Conservation (phyloP, 2,329 filamentous ascomycete genomes). For the Fusarium sp. region DNA sequence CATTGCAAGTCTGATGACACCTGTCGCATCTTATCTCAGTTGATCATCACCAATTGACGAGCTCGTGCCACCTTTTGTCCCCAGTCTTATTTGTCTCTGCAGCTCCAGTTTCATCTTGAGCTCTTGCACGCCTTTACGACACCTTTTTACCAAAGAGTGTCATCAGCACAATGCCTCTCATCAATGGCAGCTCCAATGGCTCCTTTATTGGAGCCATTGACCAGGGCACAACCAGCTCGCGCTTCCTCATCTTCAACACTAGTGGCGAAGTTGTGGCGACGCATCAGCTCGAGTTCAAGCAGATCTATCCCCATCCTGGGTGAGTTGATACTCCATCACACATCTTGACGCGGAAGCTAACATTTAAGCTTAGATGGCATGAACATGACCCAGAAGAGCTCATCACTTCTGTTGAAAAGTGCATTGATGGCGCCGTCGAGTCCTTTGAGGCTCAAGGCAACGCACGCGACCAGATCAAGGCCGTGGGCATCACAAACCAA, state of each 20-base stretch:
- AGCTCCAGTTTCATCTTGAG: too few species aligned
- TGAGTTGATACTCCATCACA: slow-evolving; percentile 56
- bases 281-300: slow-evolving; percentile 83
- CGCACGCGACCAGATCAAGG: slow-evolving; percentile 77
- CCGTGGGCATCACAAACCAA: slow-evolving; percentile 87
- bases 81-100: slow-evolving; percentile 41
- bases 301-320: slow-evolving; percentile 83
- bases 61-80: slow-evolving; percentile 39
- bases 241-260: slow-evolving; percentile 84
- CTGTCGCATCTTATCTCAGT: slow-evolving; percentile 15
- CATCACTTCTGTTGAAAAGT: slow-evolving; percentile 79
- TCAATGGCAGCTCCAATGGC: slow-evolving; percentile 44
- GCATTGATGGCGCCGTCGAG: slow-evolving; percentile 81
- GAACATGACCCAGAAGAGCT: slow-evolving; percentile 87
- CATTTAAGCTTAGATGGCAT: slow-evolving; percentile 75
- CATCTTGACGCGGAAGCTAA: background rate
- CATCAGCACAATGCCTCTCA: slow-evolving; percentile 51
- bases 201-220: slow-evolving; percentile 83
- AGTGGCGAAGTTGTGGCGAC: slow-evolving; percentile 78
- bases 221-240: slow-evolving; percentile 83
- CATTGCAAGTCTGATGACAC: slow-evolving; percentile 21
- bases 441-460: slow-evolving; percentile 79
- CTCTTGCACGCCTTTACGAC: background rate
- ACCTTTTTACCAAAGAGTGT: slow-evolving; percentile 33
- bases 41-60: background rate